Conservation (phyloP, 2,329 filamentous ascomycete genomes). For the Ophiostoma pallidulum region DNA sequence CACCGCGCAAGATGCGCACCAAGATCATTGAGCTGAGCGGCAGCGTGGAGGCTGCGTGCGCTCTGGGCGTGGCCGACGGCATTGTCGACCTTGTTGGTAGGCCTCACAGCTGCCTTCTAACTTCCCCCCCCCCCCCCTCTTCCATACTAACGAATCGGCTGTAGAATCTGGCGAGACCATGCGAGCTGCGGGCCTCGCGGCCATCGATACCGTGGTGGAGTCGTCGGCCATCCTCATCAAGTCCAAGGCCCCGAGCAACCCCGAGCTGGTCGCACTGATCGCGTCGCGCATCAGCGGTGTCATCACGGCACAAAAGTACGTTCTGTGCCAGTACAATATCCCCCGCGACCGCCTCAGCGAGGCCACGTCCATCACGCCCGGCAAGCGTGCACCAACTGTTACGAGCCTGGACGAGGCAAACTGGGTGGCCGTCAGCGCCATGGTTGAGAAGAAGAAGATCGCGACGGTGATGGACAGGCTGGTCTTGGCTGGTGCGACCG, state of each 20-base stretch:
- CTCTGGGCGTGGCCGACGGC: constrained; percentile 87
- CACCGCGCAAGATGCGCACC: constrained; percentile 55
- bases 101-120: constrained; percentile 26
- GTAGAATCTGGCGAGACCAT: constrained; percentile 96
- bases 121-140: background rate
- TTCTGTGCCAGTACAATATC: constrained; percentile 95
- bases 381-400: constrained; percentile 85
- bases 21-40: constrained; percentile 92
- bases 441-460: constrained; percentile 84
- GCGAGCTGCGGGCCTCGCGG: constrained; percentile 86
- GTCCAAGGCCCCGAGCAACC: constrained; percentile 73
- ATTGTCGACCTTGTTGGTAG: constrained; percentile 94
- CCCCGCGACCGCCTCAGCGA: constrained; percentile 56
- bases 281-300: constrained; percentile 81
- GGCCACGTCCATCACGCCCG: constrained; percentile 74
- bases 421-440: constrained; percentile 90
- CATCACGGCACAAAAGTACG: constrained; percentile 88
- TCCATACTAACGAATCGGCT: no score
- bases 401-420: constrained; percentile 79
- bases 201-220: constrained; percentile 87
- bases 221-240: constrained; percentile 87
- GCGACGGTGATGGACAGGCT: constrained; percentile 82
- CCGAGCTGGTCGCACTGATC: constrained; percentile 73
- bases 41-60: constrained; percentile 94
- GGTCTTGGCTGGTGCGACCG: constrained; percentile 64